Evolutionary conservation across 495 filamentous ascomycete genomes (phyloP).

Genomic region (Tuber indicum): DNA sequence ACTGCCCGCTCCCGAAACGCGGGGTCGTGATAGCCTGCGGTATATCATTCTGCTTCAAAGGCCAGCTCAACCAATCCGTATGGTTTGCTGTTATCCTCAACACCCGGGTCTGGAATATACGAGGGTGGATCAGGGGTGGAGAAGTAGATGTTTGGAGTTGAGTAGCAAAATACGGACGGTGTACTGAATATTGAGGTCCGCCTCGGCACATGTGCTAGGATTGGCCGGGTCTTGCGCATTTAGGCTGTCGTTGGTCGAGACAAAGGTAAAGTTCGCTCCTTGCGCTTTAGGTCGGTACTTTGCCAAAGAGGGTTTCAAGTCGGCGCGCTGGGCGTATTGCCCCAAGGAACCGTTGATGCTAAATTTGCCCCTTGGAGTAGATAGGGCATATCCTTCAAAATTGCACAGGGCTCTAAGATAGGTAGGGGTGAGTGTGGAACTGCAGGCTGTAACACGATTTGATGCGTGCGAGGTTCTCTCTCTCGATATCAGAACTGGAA

Average conservation of each 20-base stretch:
- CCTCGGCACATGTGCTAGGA: slow-evolving; percentile 49
- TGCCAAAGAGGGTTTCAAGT: slow-evolving; percentile 52
- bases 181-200: slow-evolving; percentile 68
- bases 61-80: slow-evolving; percentile 69
- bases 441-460: slow-evolving; percentile 45
- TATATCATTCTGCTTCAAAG: slow-evolving; percentile 58
- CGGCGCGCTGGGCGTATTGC: slow-evolving; percentile 56
- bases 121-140: slow-evolving; percentile 59
- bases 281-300: slow-evolving; percentile 47
- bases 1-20: slow-evolving; percentile 63
- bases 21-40: slow-evolving; percentile 69
- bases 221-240: slow-evolving; percentile 49
- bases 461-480: slow-evolving; percentile 24
- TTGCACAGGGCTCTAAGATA: slow-evolving; percentile 59
- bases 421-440: slow-evolving; percentile 50
- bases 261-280: slow-evolving; percentile 57
- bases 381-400: slow-evolving; percentile 47
- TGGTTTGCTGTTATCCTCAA: slow-evolving; percentile 63
- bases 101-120: slow-evolving; percentile 50
- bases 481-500: slow-evolving; percentile 19
- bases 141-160: slow-evolving; percentile 56
- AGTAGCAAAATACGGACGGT: slow-evolving; percentile 55
- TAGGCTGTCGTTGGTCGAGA: slow-evolving; percentile 55
- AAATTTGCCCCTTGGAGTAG: slow-evolving; percentile 46
- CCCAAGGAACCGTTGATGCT: slow-evolving; percentile 66